Base-by-base conservation (phyloP, 108 stramenopile species). In the Tribonema minus region DNA sequence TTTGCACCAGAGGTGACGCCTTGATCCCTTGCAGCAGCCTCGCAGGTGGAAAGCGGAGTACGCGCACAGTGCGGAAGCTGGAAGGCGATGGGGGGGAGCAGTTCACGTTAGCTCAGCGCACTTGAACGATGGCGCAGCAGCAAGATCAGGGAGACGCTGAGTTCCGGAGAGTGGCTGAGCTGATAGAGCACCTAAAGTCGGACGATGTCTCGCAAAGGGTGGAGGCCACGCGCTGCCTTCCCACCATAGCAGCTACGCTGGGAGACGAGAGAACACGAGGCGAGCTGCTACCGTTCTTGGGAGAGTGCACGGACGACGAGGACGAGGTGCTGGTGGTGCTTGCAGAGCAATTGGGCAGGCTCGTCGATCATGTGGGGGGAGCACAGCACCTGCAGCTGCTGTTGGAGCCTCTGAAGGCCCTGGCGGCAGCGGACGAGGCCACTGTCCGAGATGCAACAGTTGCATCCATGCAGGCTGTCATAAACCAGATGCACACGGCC, bases 401-500 rank as follows among this genome's bases (percentile, higher is more conserved):
- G n/a, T 68, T 99, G 25, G 90, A 88, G 54, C 92, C 95, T 60
- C 72, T 99, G 34, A 95, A 97, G 82, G 78, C 85, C 9, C 87
- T 99, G 30, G 90, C 91, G 32, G 85, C 91, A 35, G 92, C 93
- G 23, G 98, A 99, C 82, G 98, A 99, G 71, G 92, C 92, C 30
- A 90, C 93, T 27, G 95, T 99, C 2, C 84, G 98, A 26, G 93
- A 95, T 63, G 81, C 88, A 68, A 93, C 95, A 38, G 91, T 95
- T 12, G 83, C 87, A 38, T 78, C 88, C 9, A 85, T 92, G 68
- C 90, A 90, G 72, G 82, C 85, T 34, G 69, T 84, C 35, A 78
- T 71, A 3, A 36, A 26, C 15, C 35, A 34, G 30, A 79, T 98
- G 72, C 74, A 80, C 20, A 68, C 87, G 1, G 82, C 81, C 15